Evolutionary conservation across 306 rosid species (phyloP), one percentile per base, ranked within the genome.

Genomic region (Dalbergia cultrata): DNA sequence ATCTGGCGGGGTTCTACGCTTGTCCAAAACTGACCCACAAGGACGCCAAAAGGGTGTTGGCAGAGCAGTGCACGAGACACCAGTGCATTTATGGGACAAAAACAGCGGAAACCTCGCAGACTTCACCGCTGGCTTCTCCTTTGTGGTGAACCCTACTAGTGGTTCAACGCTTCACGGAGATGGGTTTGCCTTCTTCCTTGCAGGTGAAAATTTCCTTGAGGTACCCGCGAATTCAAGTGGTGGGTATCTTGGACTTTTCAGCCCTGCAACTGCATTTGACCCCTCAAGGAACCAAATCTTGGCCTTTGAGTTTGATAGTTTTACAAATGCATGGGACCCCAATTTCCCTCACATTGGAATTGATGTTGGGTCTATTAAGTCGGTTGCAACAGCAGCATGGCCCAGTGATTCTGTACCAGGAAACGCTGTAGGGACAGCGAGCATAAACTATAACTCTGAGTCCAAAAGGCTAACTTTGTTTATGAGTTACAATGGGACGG

Each of bases 251-350:
- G 88, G 90, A 6, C 84, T 87, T 47, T 78, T 84, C 59, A 59
- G 1, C 68, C 69, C 75, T 0, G 57, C 77, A 39, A 65, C 54
- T 0, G 85, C 88, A 8, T 19, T 58, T 2, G 9, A 35, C 18
- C 59, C 79, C 0, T 37, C 59, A 0, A 12, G 21, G 11, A 80
- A 75, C 41, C 53, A 75, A 18, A 22, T 84, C 1, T 9, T 87
- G 0, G 85, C 86, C 0, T 9, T 86, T 72, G 87, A 86, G 53
- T 83, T 86, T 67, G 89, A 86, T n/a, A 73, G 83, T 12, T 77
- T 1, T 1, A 4, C 52, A 1, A 83, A 83, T 12, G 75, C n/a
- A 0, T 80, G 83, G 72, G 87, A 80, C 49, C 83, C 81, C 7
- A 3, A 6, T 8, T 11, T 19, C 34, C 74, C 75, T 59, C 87